Evolutionary conservation across 140 eudicot species (phyloP).

Genomic region (Stevia rebaudiana): DNA sequence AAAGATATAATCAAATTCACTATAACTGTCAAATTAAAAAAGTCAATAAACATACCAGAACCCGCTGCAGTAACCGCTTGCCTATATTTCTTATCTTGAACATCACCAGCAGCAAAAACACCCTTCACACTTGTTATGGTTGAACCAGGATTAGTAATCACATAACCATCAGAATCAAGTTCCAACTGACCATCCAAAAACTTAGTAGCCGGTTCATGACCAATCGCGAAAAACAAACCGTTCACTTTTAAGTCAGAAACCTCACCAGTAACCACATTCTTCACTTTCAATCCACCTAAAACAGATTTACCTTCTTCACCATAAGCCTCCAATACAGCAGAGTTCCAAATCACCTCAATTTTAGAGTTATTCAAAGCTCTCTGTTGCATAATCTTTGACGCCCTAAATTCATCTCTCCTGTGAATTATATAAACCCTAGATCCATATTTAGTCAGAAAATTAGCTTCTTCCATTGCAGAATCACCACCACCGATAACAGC

Average conservation of each 20-base stretch:
- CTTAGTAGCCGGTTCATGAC: slow-evolving; percentile 96
- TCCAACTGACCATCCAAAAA: slow-evolving; percentile 85
- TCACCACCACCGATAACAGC: slow-evolving; percentile 98
- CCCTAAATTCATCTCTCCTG: slow-evolving; percentile 75
- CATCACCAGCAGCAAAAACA: slow-evolving; percentile 99
- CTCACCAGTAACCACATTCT: slow-evolving; percentile 71
- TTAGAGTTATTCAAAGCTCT: slow-evolving; percentile 67
- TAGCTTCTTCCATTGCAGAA: slow-evolving; percentile 98
- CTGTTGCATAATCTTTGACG: slow-evolving; percentile 83
- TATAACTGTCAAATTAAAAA: neutral
- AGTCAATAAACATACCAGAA: slow-evolving; percentile 46
- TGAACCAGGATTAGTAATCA: slow-evolving; percentile 72
- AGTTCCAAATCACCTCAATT: slow-evolving; percentile 91
- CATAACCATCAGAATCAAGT: slow-evolving; percentile 81
- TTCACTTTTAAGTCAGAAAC: slow-evolving; percentile 54
- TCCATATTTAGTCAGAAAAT: slow-evolving; percentile 71
- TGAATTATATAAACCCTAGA: slow-evolving; percentile 86
- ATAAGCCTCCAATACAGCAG: slow-evolving; percentile 72
- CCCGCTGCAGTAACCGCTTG: slow-evolving; percentile 98
- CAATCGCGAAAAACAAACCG: slow-evolving; percentile 93
- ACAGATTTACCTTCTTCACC: slow-evolving; percentile 47
- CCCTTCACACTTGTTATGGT: slow-evolving; percentile 77
- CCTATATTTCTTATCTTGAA: slow-evolving; percentile 95
- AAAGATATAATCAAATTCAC: neutral
- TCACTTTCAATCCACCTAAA: slow-evolving; percentile 79